Conservation (phyloP, 805 yeast species). For the Ogataea pilisensis region DNA sequence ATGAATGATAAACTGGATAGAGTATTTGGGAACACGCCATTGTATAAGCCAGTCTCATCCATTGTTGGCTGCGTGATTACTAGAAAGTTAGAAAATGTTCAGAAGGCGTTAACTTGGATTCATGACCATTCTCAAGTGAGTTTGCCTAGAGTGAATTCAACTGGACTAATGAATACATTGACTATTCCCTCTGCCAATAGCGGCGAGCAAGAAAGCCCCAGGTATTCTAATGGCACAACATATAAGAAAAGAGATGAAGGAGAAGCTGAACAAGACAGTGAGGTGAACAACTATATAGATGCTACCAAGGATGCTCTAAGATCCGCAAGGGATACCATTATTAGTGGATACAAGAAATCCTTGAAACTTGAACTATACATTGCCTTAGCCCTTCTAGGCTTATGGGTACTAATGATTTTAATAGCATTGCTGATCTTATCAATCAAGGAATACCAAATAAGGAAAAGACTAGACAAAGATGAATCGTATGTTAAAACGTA, state of each 20-base stretch:
- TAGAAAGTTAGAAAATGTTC: slow-evolving; percentile 60
- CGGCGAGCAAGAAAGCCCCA: not conserved
- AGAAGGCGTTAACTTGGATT: slow-evolving; percentile 77
- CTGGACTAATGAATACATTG: slow-evolving; percentile 3
- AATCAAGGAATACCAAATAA: slow-evolving; percentile 6
- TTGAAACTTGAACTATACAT: slow-evolving; percentile 45
- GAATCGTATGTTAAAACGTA: not conserved
- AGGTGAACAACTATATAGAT: slow-evolving; percentile 12
- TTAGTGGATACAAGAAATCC: slow-evolving; percentile 33
- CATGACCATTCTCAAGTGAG: slow-evolving; percentile 54
- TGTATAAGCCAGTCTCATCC: slow-evolving; percentile 57
- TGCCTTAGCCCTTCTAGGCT: slow-evolving; percentile 37
- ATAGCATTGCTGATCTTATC: slow-evolving; percentile 15
- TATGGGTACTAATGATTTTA: slow-evolving; percentile 46
- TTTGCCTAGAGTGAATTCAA: slow-evolving; percentile 45
- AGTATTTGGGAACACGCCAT: slow-evolving; percentile 64
- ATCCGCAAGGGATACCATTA: slow-evolving; percentile 22
- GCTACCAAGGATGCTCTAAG: slow-evolving; percentile 24
- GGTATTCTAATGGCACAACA: slow-evolving; percentile 7
- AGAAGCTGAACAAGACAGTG: no score
- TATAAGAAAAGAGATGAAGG: no score
- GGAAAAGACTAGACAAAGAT: not conserved
- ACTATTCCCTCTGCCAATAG: not conserved
- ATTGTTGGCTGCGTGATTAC: slow-evolving; percentile 80
- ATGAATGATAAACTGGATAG: slow-evolving; percentile 56